These are phyloP conservation scores for Jaapia argillacea DNA, from an alignment of 768 basidiomycete species.

Conservation along the genomic window DNA sequence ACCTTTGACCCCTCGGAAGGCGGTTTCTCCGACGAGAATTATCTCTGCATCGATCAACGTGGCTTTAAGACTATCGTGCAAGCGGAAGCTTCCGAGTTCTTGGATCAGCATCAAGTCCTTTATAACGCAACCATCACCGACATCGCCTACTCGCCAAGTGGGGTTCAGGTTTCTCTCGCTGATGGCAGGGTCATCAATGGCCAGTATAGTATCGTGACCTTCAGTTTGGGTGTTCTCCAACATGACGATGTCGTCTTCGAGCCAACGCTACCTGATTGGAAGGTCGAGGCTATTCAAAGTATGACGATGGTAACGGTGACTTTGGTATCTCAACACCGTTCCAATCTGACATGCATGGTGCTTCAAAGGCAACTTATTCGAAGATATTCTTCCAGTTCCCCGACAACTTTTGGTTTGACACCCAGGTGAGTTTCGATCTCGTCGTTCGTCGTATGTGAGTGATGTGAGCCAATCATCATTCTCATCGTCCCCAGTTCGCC, in stretches of 20 bases:
- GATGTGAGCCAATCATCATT: neutral
- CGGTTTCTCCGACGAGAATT: constrained; percentile 47
- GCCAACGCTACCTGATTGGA: constrained; percentile 42
- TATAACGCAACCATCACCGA: constrained; percentile 40
- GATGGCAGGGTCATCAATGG: constrained; percentile 34
- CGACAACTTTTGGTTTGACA: constrained; percentile 48
- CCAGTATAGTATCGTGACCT: constrained; percentile 56
- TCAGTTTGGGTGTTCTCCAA: constrained; percentile 64
- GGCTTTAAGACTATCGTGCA: constrained; percentile 51
- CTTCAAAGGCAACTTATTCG: constrained; percentile 47
- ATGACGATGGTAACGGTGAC: constrained; percentile 40
- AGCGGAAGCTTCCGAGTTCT: constrained; percentile 45
- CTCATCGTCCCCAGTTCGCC: constrained; percentile 25
- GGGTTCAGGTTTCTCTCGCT: constrained; percentile 36
- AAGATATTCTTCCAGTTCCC: constrained; percentile 62
- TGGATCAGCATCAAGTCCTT: constrained; percentile 34
- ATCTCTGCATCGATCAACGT: constrained; percentile 47
- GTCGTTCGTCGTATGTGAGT: constrained; percentile 21
- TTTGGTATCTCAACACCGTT: neutral
- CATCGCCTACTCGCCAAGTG: constrained; percentile 33
- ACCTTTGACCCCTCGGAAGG: constrained; percentile 41
- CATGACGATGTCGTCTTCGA: constrained; percentile 46
- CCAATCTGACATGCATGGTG: too few relatives aligned
- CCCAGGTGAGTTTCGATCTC: constrained; percentile 20
- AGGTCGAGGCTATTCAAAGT: constrained; percentile 52